phyloP scores from a whole-genome alignment of 148 eudicot species.

The Pouteria glomerata region DNA sequence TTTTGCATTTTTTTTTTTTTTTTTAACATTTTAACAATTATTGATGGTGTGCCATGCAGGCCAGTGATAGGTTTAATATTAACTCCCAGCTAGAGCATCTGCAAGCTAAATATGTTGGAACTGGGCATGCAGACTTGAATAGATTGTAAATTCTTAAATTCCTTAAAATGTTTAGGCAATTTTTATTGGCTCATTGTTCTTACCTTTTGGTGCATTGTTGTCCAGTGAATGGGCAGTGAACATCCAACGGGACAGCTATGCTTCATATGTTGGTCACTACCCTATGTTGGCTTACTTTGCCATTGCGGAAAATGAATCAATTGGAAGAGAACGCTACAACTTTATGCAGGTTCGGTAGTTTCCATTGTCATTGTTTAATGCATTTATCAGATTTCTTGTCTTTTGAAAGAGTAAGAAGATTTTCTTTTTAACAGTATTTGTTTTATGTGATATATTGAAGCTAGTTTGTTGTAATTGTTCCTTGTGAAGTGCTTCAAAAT shows the following conservation, averaged over 20 bases:
- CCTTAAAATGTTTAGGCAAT: not conserved
- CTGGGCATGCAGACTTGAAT: slow-evolving; percentile 89
- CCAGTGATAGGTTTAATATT: slow-evolving; percentile 95
- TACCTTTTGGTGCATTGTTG: not conserved
- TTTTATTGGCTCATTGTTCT: not conserved
- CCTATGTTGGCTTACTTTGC: slow-evolving; percentile 91
- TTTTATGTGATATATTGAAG: no score
- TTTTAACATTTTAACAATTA: not conserved
- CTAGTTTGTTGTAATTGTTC: no score
- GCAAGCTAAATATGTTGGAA: slow-evolving; percentile 95
- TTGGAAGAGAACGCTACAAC: slow-evolving; percentile 92
- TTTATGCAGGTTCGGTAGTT: slow-evolving; percentile 84
- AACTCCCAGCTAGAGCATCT: slow-evolving; percentile 98
- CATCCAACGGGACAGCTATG: slow-evolving; percentile 93
- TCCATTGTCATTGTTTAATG: no score
- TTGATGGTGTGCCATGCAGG: slow-evolving; percentile 39
- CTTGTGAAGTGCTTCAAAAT: no score
- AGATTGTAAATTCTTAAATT: slow-evolving; percentile 58
- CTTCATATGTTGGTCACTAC: slow-evolving; percentile 89
- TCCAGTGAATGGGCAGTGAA: slow-evolving; percentile 95
- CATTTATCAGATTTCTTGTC: no score
- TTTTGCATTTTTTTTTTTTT: not conserved
- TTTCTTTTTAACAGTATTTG: no score
- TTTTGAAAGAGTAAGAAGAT: no score
- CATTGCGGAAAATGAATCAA: slow-evolving; percentile 90